A percentile compares a stretch with the other conserved stretches of the same genome.
Evolutionary conservation across 192 early-diverging fungal species (phyloP).

Genomic region (Endogone sp.): DNA sequence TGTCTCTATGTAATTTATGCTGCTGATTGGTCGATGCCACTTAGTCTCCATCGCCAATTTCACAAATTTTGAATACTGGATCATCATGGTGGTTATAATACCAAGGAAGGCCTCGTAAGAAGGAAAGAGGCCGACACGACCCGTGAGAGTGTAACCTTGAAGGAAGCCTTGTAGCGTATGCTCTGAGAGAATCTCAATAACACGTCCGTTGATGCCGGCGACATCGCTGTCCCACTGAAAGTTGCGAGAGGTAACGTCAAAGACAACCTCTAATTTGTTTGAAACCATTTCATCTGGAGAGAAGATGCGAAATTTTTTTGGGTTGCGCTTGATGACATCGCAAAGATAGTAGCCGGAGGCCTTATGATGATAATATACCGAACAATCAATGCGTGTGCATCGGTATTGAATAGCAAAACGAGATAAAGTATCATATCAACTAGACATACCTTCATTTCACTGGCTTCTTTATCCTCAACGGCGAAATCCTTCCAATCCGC

Average conservation of each 20-base stretch:
- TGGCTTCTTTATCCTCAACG: constrained; percentile 16
- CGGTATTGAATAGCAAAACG: neutral
- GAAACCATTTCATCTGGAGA: constrained; percentile 38
- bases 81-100: constrained; percentile 32
- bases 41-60: constrained; percentile 36
- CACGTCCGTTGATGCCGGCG: constrained; percentile 22
- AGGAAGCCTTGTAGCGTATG: constrained; percentile 40
- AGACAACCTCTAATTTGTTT: constrained; percentile 32
- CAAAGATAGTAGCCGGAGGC: constrained; percentile 25
- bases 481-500: constrained; percentile 20
- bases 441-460: constrained; percentile 6
- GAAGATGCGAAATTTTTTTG: constrained; percentile 31
- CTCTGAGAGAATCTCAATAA: constrained; percentile 40
- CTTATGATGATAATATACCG: too few species aligned
- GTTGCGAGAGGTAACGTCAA: constrained; percentile 29
- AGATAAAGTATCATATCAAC: neutral
- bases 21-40: constrained; percentile 28
- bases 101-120: constrained; percentile 37
- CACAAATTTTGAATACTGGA: constrained; percentile 39
- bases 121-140: constrained; percentile 33
- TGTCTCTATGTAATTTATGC: constrained; percentile 40
- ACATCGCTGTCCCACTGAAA: constrained; percentile 38
- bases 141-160: constrained; percentile 44
- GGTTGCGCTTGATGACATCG: constrained; percentile 24
- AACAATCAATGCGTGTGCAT: too few species aligned